Conservation (phyloP, 305 asterid species). For the Caryopteris hybrid region DNA sequence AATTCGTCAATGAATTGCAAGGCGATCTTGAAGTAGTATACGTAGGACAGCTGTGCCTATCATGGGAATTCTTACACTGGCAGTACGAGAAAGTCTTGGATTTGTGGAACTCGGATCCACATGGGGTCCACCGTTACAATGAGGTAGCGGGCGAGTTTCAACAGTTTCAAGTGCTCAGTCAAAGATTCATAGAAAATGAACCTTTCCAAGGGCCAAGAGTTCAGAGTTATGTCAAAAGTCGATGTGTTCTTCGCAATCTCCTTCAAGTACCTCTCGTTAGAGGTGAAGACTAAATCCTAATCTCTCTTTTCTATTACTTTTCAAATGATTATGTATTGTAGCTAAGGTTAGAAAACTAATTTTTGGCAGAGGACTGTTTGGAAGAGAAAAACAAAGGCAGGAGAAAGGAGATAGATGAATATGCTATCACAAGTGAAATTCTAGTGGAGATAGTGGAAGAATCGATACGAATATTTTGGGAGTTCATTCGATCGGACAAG, state of each 20-base stretch:
- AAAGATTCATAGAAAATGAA: constrained; percentile 76
- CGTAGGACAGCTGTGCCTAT: constrained; percentile 84
- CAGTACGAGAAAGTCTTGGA: constrained; percentile 72
- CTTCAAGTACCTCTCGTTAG: constrained; percentile 83
- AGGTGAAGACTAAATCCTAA: constrained; percentile 32
- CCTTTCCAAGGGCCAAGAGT: constrained; percentile 74
- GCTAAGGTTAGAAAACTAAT: not conserved
- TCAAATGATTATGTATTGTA: no score
- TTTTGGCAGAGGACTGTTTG: constrained; percentile 51
- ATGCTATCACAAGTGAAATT: constrained; percentile 57
- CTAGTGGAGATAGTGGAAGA: constrained; percentile 77
- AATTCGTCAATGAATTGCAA: constrained; percentile 62
- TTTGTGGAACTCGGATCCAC: constrained; percentile 68
- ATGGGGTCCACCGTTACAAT: constrained; percentile 46
- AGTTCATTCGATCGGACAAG: constrained; percentile 63
- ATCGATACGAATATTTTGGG: constrained; percentile 74
- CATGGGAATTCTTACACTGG: constrained; percentile 93
- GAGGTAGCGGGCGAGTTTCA: constrained; percentile 84
- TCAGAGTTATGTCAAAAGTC: constrained; percentile 50
- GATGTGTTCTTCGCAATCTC: constrained; percentile 74
- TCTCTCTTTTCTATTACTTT: not conserved
- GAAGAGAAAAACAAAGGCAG: constrained; percentile 31
- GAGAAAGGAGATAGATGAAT: constrained; percentile 32
- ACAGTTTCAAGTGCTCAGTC: constrained; percentile 85
- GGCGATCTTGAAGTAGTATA: constrained; percentile 79